phyloP scores from a whole-genome alignment of 2,329 filamentous ascomycete genomes.

The Aureobasidium sp. region DNA sequence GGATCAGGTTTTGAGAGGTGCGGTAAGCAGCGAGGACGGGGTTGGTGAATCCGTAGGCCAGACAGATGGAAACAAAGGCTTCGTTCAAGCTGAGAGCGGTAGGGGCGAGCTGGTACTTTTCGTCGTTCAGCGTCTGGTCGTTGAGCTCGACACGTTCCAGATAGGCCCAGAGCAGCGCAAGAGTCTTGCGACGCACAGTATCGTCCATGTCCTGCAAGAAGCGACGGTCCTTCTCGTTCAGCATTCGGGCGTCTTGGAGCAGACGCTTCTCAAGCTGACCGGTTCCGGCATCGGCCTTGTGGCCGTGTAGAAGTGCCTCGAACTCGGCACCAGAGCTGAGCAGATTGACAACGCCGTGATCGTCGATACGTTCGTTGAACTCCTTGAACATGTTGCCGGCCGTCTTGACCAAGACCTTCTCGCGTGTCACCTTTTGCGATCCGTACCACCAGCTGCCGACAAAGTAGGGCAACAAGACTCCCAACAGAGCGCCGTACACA shows the following conservation, averaged over 20 bases:
- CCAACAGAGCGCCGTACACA: slow-evolving; percentile 80
- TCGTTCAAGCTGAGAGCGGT: slow-evolving; percentile 79
- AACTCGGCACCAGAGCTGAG: slow-evolving; percentile 85
- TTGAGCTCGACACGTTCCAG: slow-evolving; percentile 80
- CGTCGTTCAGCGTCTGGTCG: slow-evolving; percentile 66
- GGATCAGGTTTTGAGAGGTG: slow-evolving; percentile 78
- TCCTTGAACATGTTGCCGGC: slow-evolving; percentile 92
- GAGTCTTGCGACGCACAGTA: slow-evolving; percentile 71
- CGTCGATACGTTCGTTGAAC: slow-evolving; percentile 77
- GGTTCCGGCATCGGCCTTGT: slow-evolving; percentile 72
- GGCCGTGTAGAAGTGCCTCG: slow-evolving; percentile 64
- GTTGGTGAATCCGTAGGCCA: slow-evolving; percentile 76
- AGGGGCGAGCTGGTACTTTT: slow-evolving; percentile 85
- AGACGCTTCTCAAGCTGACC: slow-evolving; percentile 79
- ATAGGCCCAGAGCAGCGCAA: slow-evolving; percentile 92
- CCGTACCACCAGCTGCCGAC: slow-evolving; percentile 99
- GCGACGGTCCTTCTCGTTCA: slow-evolving; percentile 67
- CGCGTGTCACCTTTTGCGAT: slow-evolving; percentile 84
- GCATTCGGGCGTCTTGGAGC: slow-evolving; percentile 53
- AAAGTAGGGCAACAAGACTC: slow-evolving; percentile 82
- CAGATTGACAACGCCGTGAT: slow-evolving; percentile 70
- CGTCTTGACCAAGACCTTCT: slow-evolving; percentile 85
- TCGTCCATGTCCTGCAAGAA: slow-evolving; percentile 75
- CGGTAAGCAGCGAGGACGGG: slow-evolving; percentile 78
- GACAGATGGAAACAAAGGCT: slow-evolving; percentile 76